These are phyloP conservation scores for Vitis rotundifolia DNA, from an alignment of 164 flowering plant genomes.

Conservation along the genomic window DNA sequence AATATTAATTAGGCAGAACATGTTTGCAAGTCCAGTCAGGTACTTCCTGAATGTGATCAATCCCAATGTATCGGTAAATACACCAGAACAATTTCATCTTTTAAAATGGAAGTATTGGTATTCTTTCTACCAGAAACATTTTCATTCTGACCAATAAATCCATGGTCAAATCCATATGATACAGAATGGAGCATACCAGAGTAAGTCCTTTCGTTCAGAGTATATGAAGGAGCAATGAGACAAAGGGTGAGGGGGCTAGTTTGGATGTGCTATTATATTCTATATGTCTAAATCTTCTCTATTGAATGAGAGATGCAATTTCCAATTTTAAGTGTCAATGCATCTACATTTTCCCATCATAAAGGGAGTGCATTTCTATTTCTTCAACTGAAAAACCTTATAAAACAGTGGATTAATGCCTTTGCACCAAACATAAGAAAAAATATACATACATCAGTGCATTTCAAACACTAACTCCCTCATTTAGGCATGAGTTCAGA, in stretches of 20 bases:
- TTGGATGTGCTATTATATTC: background rate
- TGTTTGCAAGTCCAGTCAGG: background rate
- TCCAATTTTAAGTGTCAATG: too few relatives aligned
- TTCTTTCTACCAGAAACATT: background rate
- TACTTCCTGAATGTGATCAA: background rate
- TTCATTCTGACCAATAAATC: background rate
- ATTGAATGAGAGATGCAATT: background rate
- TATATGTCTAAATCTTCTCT: too few relatives aligned
- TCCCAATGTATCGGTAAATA: background rate
- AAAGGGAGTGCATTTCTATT: too few relatives aligned
- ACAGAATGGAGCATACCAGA: background rate
- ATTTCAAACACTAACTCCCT: too few relatives aligned
- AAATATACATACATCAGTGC: too few relatives aligned
- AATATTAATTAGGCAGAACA: too few relatives aligned
- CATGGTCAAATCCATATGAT: background rate
- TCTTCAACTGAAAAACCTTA: too few relatives aligned
- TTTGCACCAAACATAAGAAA: too few relatives aligned
- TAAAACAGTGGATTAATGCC: too few relatives aligned
- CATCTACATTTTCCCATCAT: background rate
- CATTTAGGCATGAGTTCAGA: too few relatives aligned
- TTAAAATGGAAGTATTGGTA: background rate
- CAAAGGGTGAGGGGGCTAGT: background rate
- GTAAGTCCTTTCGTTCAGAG: background rate
- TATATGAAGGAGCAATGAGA: background rate
- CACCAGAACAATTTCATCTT: background rate